Percentiles rank a stretch among this genome's conserved stretches.
Conservation (phyloP, 2,329 filamentous ascomycete genomes). For the Nothophoma quercina region DNA sequence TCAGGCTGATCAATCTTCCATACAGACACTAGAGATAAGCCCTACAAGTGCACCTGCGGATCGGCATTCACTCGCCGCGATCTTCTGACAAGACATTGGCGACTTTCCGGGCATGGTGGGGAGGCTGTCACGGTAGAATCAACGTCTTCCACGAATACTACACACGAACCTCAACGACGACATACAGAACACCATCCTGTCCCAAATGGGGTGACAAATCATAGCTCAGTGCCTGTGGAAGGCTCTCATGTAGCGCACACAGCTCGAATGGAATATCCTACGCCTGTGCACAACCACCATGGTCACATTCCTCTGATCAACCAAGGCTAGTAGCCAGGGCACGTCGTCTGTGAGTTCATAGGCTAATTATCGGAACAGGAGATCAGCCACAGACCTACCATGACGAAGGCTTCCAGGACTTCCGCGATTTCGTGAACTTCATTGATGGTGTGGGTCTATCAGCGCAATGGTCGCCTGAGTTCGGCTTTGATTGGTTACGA, state of each 20-base stretch:
- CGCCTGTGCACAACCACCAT: constrained; percentile 19
- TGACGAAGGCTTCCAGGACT: constrained; percentile 40
- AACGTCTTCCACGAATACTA: constrained; percentile 14
- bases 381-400: constrained; percentile 21
- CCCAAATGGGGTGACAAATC: not conserved
- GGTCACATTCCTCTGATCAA: constrained; percentile 24
- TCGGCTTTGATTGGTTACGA: constrained; percentile 39
- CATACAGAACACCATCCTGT: not conserved
- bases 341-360: too few species aligned
- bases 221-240: not conserved
- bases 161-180: not conserved
- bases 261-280: constrained; percentile 22
- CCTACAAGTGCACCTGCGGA: constrained; percentile 38
- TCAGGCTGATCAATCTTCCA: constrained; percentile 24
- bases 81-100: constrained; percentile 42
- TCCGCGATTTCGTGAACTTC: constrained; percentile 44
- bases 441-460: constrained; percentile 43
- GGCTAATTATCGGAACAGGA: not conserved
- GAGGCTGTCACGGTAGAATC: constrained; percentile 12
- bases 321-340: too few species aligned
- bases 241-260: constrained; percentile 1
- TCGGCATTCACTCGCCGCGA: constrained; percentile 39
- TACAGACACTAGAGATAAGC: constrained; percentile 42
- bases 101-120: constrained; percentile 34
- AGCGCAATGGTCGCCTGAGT: constrained; percentile 43